Conservation (phyloP, 768 basidiomycete species). For the Tylopilus rubrobrunneus region DNA sequence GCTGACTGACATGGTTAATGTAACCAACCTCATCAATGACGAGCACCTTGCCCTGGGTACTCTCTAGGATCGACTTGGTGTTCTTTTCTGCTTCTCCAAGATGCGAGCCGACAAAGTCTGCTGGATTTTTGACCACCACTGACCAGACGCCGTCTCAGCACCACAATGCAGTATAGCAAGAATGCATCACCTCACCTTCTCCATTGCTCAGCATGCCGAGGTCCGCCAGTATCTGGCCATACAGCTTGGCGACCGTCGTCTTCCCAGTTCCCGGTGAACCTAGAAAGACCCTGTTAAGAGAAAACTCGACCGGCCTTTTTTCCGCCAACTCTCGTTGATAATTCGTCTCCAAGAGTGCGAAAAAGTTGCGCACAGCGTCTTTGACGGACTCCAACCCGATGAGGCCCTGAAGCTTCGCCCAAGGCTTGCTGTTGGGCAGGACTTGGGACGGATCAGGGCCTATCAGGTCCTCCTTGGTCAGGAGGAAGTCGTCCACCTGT, state of each 20-base stretch:
- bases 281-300: conserved; percentile 63
- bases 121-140: conserved; percentile 68
- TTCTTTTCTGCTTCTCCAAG: conserved; percentile 61
- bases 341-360: conserved; percentile 48
- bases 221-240: conserved; percentile 61
- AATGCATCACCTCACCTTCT: conserved; percentile 46
- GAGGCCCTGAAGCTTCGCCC: conserved; percentile 49
- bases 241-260: conserved; percentile 66
- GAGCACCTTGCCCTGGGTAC: conserved; percentile 59
- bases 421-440: conserved; percentile 42
- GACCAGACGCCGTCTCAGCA: background rate
- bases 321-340: conserved; percentile 59
- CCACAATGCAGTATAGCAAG: background rate
- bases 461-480: conserved; percentile 56
- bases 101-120: conserved; percentile 59
- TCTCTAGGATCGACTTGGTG: conserved; percentile 61
- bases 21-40: conserved; percentile 63
- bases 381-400: conserved; percentile 60
- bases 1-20: background rate
- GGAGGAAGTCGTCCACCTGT: conserved; percentile 47
- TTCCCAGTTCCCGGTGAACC: conserved; percentile 73
- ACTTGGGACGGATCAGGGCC: conserved; percentile 59
- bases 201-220: conserved; percentile 65
- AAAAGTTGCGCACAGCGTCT: conserved; percentile 46
- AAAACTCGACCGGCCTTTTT: conserved; percentile 46